These are phyloP conservation scores for Megacollybia platyphylla DNA, from an alignment of 1,284 basidiomycete species.

Conservation along the genomic window DNA sequence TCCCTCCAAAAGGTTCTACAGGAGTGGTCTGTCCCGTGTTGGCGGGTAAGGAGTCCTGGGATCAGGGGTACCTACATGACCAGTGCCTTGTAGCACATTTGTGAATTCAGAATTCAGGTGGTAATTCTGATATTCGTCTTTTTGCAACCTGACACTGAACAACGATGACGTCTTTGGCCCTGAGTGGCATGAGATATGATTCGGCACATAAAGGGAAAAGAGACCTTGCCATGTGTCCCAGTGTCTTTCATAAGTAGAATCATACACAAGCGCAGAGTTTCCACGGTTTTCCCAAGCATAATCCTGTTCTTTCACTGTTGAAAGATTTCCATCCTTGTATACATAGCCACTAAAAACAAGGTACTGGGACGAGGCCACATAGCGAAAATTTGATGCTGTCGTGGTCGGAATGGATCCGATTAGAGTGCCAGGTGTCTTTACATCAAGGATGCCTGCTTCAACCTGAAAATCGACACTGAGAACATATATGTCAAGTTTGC, in stretches of 20 bases:
- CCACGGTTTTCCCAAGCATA: conserved; percentile 61
- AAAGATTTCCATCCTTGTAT: conserved; percentile 61
- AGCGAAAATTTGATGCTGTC: conserved; percentile 59
- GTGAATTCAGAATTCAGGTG: conserved; percentile 35
- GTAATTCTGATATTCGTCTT: conserved; percentile 38
- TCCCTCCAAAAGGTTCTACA: conserved; percentile 73
- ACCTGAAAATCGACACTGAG: conserved; percentile 33
- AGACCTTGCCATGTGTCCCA: conserved; percentile 72
- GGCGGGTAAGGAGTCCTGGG: conserved; percentile 2
- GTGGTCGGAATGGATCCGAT: conserved; percentile 55
- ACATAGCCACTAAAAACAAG: conserved; percentile 73
- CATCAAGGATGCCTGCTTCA: conserved; percentile 14
- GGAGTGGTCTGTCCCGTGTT: conserved; percentile 41
- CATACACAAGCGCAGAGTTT: conserved; percentile 57
- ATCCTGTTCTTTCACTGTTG: conserved; percentile 53
- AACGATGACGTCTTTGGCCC: conserved; percentile 53
- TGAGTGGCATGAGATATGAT: no score
- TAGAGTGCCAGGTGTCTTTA: conserved; percentile 23
- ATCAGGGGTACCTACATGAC: conserved; percentile 38
- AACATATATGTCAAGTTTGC: conserved; percentile 42
- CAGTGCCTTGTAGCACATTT: conserved; percentile 51
- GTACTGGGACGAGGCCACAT: conserved; percentile 30
- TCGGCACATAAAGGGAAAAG: no score
- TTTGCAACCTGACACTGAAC: conserved; percentile 48
- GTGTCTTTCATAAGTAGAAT: conserved; percentile 61